Conservation (phyloP, 2,329 filamentous ascomycete genomes). For the Chaetomium sp. region DNA sequence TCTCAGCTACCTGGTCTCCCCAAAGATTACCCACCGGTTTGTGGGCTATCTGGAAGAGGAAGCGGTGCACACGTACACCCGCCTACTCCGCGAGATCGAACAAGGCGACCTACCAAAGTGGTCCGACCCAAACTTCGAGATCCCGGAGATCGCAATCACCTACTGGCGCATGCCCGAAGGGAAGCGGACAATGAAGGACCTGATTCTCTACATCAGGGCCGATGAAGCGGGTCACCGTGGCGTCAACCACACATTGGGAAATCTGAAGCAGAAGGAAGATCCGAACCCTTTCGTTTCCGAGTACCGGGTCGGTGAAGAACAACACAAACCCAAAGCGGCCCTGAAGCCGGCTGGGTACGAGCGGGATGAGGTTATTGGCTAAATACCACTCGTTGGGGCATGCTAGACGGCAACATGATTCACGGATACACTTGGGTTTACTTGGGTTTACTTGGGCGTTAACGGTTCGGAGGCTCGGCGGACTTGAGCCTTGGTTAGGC, state of each 20-base stretch:
- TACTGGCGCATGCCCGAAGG: slow-evolving; percentile 96
- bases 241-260: slow-evolving; percentile 93
- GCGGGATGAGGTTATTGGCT: slow-evolving; percentile 72
- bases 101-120: slow-evolving; percentile 81
- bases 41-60: slow-evolving; percentile 98
- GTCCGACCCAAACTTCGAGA: slow-evolving; percentile 67
- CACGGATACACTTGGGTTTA: background rate
- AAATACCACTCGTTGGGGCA: slow-evolving; percentile 20
- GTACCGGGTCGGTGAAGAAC: slow-evolving; percentile 66
- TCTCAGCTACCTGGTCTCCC: slow-evolving; percentile 81
- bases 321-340: slow-evolving; percentile 66
- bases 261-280: slow-evolving; percentile 80
- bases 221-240: slow-evolving; percentile 83
- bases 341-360: slow-evolving; percentile 76
- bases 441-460: slow-evolving; percentile 2
- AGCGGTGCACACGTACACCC: slow-evolving; percentile 92
- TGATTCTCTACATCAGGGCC: slow-evolving; percentile 79
- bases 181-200: slow-evolving; percentile 77
- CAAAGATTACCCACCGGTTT: slow-evolving; percentile 88
- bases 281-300: slow-evolving; percentile 89
- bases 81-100: slow-evolving; percentile 85
- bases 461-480: background rate
- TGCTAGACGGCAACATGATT: background rate
- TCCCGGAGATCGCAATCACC: slow-evolving; percentile 84
- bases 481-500: background rate